These are phyloP conservation scores for Musa beccarii DNA, from an alignment of 176 grass and related monocot species.

Conservation along the genomic window DNA sequence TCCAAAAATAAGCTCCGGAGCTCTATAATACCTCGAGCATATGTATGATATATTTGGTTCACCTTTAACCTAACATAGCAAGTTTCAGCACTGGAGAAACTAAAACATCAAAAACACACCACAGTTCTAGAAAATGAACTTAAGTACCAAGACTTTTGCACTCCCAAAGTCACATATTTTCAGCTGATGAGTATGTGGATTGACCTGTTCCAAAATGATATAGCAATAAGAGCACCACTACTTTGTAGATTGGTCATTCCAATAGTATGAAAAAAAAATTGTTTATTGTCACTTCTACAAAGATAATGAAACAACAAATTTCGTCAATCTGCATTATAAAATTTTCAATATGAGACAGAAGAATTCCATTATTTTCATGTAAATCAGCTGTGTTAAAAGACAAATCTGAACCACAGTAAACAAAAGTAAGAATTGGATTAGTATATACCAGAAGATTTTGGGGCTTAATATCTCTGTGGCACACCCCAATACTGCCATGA, in stretches of 20 bases:
- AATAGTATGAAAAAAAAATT: no score
- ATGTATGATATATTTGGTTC: slow-evolving; percentile 90
- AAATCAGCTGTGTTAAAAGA: slow-evolving; percentile 10
- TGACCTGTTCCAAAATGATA: slow-evolving; percentile 39
- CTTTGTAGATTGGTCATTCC: no score
- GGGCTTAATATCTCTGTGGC: slow-evolving; percentile 85
- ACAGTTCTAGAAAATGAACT: neutral
- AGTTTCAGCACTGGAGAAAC: slow-evolving; percentile 15
- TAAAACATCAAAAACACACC: neutral
- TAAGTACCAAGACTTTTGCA: slow-evolving; percentile 63
- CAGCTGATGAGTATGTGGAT: slow-evolving; percentile 67
- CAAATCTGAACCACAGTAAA: no score
- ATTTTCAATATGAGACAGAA: neutral
- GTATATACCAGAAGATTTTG: slow-evolving; percentile 68
- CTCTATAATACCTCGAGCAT: slow-evolving; percentile 82
- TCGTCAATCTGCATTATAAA: no score
- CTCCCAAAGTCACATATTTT: slow-evolving; percentile 80
- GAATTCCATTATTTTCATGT: no score
- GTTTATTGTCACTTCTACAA: no score
- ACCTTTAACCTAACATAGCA: slow-evolving; percentile 45
- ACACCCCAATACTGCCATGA: slow-evolving; percentile 48
- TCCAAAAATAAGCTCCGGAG: slow-evolving; percentile 85
- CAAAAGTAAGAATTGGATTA: neutral
- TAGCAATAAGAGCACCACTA: no score
- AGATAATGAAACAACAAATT: no score